Evolutionary conservation across 2,329 filamentous ascomycete species (phyloP), one percentile per base, ranked within the genome.

Genomic region (Exserohilum rostratum): DNA sequence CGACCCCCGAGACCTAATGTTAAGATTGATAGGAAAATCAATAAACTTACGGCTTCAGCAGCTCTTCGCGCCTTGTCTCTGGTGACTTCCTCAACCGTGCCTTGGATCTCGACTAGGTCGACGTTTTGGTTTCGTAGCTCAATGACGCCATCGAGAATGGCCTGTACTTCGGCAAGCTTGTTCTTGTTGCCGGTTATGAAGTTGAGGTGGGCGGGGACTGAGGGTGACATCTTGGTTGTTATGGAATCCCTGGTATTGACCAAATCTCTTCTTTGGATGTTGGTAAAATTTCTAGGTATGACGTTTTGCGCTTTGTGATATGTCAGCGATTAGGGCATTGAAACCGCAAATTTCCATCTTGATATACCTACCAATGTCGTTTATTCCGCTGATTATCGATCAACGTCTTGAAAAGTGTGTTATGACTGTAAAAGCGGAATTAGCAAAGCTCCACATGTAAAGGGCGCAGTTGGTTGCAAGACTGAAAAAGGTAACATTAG

Each of bases 181-280:
- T 96, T 96, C 70, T 88, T 87, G 78, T 99, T 99, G 76, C 93
- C 90, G 2, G 93, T 98, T 73, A 99, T 96, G 80, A 99, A 99
- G 78, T 96, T 93, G 62, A 99, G 80, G 60, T 81, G 77, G 62
- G 80, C 79, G 38, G 78, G 75, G 10, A 64, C 54, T 11, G 50
- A 37, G 22, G 64, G 47, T 5, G 61, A 55, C 62, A 64, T 65
- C 6, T 50, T 57, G 33, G 20, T 10, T 6, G 2, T 18, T 29
- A 38, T 33, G 22, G 7, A 13, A 17, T 35, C 3, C 27, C 18
- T 18, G 11, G 6, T 17, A 30, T n/a, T 29, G 5, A n/a, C 4
- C 37, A 7, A 11, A 5, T 17, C 25, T 38, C 1, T 4, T 10
- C n/a, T 3, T 30, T 29, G 13, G 2, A 2, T 34, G 6, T 22